Percentiles rank a stretch among this genome's conserved stretches.
Evolutionary conservation across 192 early-diverging fungal species (phyloP).

Genomic region (Linnemannia schmuckeri): DNA sequence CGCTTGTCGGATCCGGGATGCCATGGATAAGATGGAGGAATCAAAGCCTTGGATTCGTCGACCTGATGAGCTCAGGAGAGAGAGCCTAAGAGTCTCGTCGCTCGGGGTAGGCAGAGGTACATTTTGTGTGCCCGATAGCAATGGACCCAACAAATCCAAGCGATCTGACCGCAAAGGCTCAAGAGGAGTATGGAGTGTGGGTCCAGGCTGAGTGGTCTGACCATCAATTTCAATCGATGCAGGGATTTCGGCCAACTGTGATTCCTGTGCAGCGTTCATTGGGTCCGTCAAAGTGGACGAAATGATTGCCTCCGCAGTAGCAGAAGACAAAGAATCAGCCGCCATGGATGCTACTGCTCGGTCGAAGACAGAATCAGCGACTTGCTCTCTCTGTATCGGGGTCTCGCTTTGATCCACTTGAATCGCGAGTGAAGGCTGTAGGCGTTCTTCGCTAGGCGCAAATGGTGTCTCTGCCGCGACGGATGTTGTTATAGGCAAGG

Average conservation of each 20-base stretch:
- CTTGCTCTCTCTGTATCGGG: background rate
- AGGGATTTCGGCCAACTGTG: background rate
- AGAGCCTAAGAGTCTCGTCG: background rate
- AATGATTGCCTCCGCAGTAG: slow-evolving; percentile 12
- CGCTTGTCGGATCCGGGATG: slow-evolving; percentile 38
- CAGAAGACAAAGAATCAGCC: background rate
- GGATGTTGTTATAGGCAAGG: background rate
- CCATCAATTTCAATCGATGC: background rate
- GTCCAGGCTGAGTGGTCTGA: background rate
- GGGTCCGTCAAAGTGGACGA: slow-evolving; percentile 1
- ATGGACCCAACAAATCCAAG: slow-evolving; percentile 34
- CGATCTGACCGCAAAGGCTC: slow-evolving; percentile 13
- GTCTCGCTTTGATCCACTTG: background rate
- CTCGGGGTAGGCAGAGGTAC: background rate
- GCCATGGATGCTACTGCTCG: background rate
- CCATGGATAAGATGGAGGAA: slow-evolving; percentile 32
- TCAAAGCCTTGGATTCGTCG: slow-evolving; percentile 15
- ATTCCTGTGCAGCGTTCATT: background rate
- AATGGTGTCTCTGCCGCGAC: background rate
- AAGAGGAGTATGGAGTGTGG: background rate
- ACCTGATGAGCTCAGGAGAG: slow-evolving; percentile 16
- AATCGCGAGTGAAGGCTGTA: background rate
- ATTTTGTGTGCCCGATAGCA: slow-evolving; percentile 31
- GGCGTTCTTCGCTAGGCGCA: background rate
- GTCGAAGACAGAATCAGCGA: background rate